Conservation (phyloP, 106 monocot genomes). For the Alisma plantagoaquatica region DNA sequence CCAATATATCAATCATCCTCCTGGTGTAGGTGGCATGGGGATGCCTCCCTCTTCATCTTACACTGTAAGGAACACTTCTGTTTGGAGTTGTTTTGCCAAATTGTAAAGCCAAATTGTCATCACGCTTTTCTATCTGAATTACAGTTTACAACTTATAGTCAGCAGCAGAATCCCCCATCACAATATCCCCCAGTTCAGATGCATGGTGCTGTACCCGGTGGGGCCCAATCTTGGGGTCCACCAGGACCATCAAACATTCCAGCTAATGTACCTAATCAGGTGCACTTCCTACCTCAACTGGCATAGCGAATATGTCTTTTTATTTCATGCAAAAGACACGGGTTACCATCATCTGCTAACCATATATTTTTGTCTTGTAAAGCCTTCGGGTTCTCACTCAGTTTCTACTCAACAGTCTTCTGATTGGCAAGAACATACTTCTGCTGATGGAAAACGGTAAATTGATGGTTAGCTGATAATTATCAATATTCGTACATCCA, state of each 20-base stretch:
- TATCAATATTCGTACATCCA: too few relatives aligned
- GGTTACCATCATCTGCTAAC: too few relatives aligned
- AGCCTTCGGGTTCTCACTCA: too few relatives aligned
- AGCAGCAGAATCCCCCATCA: conserved; percentile 30
- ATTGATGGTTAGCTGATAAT: too few relatives aligned
- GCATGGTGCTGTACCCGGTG: conserved; percentile 20
- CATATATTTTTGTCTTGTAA: too few relatives aligned
- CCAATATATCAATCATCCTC: conserved; percentile 19
- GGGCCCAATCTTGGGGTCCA: conserved; percentile 51
- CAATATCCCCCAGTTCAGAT: conserved; percentile 48
- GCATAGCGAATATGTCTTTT: too few relatives aligned
- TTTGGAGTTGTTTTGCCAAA: too few relatives aligned
- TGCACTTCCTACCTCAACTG: too few relatives aligned
- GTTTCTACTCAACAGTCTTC: conserved; percentile 50
- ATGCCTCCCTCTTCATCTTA: conserved; percentile 64
- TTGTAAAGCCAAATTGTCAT: too few relatives aligned
- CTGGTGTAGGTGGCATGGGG: conserved; percentile 31
- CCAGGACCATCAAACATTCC: conserved; percentile 32
- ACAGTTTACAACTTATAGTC: conserved; percentile 68
- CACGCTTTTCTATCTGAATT: too few relatives aligned
- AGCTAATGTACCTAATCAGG: conserved; percentile 29
- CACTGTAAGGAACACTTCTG: conserved; percentile 61
- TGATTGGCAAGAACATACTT: conserved; percentile 92
- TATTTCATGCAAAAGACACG: too few relatives aligned
- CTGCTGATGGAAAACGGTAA: conserved; percentile 95